Evolutionary conservation across 768 basidiomycete genomes (phyloP), one percentile per base, ranked within the genome.

Genomic region (Pisolithus microcarpus): DNA sequence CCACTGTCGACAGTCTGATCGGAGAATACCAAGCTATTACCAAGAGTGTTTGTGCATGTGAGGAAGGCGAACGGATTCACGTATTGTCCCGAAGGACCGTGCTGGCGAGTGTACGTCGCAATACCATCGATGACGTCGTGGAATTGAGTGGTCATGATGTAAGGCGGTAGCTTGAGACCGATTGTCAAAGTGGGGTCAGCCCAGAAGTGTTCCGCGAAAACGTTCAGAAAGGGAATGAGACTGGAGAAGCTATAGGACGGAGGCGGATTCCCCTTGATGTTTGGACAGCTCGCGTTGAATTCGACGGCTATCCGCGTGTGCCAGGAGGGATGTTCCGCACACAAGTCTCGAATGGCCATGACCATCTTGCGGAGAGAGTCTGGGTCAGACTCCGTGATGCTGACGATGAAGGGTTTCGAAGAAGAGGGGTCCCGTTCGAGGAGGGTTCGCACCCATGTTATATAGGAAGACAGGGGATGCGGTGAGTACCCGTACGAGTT

Each of bases 401-500:
- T 88, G 64, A 93, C 76, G 60, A 93, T 84, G 59, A 93, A 74
- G 1, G 85, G 89, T 56, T 84, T 84, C 53, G 75, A 68, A 24
- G 63, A 56, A 30, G 56, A 38, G 13, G 68, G 55, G 37, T 63
- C 67, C 10, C 68, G 67, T 13, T 55, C 60, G 53, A 78, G 64
- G 39, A 81, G 59, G 36, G 72, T 63, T 16, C 66, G 63, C 43
- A 89, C 70, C 84, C 85, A 88, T 46, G 62, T 61, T 40, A 90
- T 63, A 68, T 91, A 93, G 21, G 62, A 56, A n/a, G 70, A 59
- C 39, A 93, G 75, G 5, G 85, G 80, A 58, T 84, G 75, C 0
- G 89, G 91, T 7, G 88, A 91, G 68, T 92, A 94, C 21, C 91
- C 91, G 65, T 88, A 93, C 0, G 85, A 86, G 64, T 93, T 93